Evolutionary conservation across 352 stramenopile genomes (phyloP).

Genomic region (Pythium sp.): DNA sequence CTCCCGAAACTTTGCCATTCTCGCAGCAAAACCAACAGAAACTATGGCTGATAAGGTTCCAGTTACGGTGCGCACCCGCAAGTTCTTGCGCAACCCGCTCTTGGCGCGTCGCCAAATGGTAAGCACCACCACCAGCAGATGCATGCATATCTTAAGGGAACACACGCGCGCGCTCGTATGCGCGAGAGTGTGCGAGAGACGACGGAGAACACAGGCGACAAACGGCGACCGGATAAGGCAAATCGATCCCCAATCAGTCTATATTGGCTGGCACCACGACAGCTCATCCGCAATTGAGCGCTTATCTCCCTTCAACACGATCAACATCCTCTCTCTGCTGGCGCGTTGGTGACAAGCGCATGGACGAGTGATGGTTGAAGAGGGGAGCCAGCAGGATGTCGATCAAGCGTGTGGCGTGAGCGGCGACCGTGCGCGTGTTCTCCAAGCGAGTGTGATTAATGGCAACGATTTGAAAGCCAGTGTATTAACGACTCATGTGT

Average conservation of each 20-base stretch:
- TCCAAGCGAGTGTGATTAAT: background rate
- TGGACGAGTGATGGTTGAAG: background rate
- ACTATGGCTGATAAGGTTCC: conserved; percentile 91
- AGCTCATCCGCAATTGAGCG: background rate
- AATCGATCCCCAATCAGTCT: background rate
- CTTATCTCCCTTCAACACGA: background rate
- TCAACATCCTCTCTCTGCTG: background rate
- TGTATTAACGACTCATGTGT: conserved; percentile 2
- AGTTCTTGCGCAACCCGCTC: conserved; percentile 99
- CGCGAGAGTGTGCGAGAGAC: background rate
- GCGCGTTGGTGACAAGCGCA: background rate
- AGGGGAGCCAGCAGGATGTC: background rate
- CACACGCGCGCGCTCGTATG: background rate
- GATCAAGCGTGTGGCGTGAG: background rate
- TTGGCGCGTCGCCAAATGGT: conserved; percentile 97
- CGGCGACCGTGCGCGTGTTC: background rate
- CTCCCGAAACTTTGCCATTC: conserved; percentile 34
- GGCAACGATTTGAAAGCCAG: background rate
- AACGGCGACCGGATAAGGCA: background rate
- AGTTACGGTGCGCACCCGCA: conserved; percentile 98
- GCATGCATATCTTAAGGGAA: background rate
- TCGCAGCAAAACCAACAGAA: conserved; percentile 57
- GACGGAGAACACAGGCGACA: background rate
- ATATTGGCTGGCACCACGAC: background rate
- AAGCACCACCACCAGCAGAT: conserved; percentile 23